Base-by-base conservation (phyloP, 805 yeast species). In the Yamadazyma phyllophila region DNA sequence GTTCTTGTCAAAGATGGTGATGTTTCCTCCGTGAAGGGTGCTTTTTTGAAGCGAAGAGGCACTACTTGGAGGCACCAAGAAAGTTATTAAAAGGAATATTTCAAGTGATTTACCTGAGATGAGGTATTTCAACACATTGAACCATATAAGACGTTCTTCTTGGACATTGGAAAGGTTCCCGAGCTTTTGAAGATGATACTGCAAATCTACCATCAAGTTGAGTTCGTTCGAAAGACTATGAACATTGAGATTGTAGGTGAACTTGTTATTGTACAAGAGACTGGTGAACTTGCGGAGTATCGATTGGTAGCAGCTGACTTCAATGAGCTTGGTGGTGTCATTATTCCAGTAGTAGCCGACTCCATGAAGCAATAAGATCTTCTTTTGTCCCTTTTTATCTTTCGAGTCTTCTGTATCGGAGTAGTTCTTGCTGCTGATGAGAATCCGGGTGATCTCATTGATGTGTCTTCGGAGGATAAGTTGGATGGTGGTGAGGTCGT, bases 401-500 rank as follows among this genome's bases (percentile, higher is more conserved):
- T 20, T 20, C 6, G 24, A 20, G 24, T 20, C 24, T 20, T 20
- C 24, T 3, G 24, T 20, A 20, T 20, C 24, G 6, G 24, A 20
- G 24, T 20, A 67, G 47, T 71, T 71, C 47, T 65, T 69, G 30
- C 67, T 64, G 17, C 69, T 62, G 27, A 69, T 52, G 15, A 72
- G 51, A 3, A 72, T 68, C 20, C 77, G 53, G 8, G 69, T 54
- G 17, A 73, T 61, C 45, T 71, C 76, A 49, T 72, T 71, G 30
- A 73, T 64, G 49, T 73, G 78, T 50, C 77, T 62, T 42, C 78
- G 50, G 56, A 71, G 60, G 24, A 71, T 65, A 29, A 69, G 57
- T 55, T 73, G 74, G 37, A 73, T 60, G 1, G 78, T 74, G 37
- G 75, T 67, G 47, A 71, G 59, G 49, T 73, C 78, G 51, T 74